Evolutionary conservation across 1,139 yeast species (phyloP).

Genomic region (Pneumocystis murina): DNA sequence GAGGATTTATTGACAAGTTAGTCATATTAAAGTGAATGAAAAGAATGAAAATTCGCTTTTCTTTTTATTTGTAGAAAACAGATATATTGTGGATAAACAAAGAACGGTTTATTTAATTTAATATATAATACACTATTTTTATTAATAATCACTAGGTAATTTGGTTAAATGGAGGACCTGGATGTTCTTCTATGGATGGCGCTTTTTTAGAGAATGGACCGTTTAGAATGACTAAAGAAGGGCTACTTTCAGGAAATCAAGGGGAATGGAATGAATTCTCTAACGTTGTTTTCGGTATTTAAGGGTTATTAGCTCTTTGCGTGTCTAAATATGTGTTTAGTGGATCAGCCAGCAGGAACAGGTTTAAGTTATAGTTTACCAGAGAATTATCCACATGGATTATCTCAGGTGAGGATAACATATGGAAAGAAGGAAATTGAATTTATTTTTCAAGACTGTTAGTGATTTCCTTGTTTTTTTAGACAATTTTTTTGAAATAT

Average conservation of each 20-base stretch:
- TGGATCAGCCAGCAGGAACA: slow-evolving; percentile 92
- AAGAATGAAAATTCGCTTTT: slow-evolving; percentile 50
- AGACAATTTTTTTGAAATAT: slow-evolving; percentile 47
- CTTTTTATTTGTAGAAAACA: slow-evolving; percentile 46
- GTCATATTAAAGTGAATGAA: slow-evolving; percentile 46
- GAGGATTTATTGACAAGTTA: slow-evolving; percentile 1
- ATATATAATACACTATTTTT: slow-evolving; percentile 11
- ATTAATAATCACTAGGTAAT: slow-evolving; percentile 20
- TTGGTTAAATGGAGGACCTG: slow-evolving; percentile 85
- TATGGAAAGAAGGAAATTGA: not conserved
- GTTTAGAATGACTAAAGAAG: slow-evolving; percentile 39
- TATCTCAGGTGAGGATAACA: slow-evolving; percentile 21
- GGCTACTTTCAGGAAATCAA: slow-evolving; percentile 36
- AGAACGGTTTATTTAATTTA: slow-evolving; percentile 17
- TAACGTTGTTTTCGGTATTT: slow-evolving; percentile 43
- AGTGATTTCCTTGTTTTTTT: slow-evolving; percentile 51
- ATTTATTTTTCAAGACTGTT: slow-evolving; percentile 24
- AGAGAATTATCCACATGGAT: slow-evolving; percentile 44
- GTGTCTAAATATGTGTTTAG: slow-evolving; percentile 16
- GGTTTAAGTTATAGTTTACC: slow-evolving; percentile 57
- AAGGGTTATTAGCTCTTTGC: not conserved
- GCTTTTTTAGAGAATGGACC: slow-evolving; percentile 92
- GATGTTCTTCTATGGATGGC: slow-evolving; percentile 97
- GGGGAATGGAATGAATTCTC: slow-evolving; percentile 81
- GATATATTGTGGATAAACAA: slow-evolving; percentile 20